These are phyloP conservation scores for Sarcomyxa edulis DNA, from an alignment of 768 basidiomycete genomes.

Conservation along the genomic window DNA sequence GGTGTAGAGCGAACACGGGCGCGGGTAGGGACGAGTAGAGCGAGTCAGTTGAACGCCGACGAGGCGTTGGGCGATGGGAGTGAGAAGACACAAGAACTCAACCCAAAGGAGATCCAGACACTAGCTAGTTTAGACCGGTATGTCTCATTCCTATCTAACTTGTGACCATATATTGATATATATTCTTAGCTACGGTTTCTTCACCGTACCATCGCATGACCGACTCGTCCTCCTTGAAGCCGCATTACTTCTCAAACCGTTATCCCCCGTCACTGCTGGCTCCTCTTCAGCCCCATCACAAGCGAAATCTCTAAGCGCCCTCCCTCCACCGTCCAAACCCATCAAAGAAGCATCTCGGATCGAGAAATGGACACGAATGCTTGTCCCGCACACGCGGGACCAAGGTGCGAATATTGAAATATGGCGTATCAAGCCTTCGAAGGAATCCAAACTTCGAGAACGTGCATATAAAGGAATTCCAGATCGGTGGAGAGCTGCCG, in stretches of 20 bases:
- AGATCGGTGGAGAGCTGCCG: constrained; percentile 90
- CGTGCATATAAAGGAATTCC: constrained; percentile 95
- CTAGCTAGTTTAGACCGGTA: constrained; percentile 84
- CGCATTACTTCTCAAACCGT: constrained; percentile 55
- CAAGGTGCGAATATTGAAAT: constrained; percentile 68
- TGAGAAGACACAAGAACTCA: constrained; percentile 64
- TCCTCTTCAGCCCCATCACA: constrained; percentile 40
- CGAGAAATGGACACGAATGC: constrained; percentile 93
- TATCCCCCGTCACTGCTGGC: constrained; percentile 39
- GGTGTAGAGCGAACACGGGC: constrained; percentile 92
- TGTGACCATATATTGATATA: constrained; percentile 7
- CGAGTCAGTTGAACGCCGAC: constrained; percentile 55
- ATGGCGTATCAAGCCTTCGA: constrained; percentile 66
- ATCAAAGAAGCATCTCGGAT: constrained; percentile 74
- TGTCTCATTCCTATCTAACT: constrained; percentile 23
- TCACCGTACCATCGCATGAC: constrained; percentile 74
- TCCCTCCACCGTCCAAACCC: constrained; percentile 42
- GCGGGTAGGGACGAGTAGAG: constrained; percentile 47
- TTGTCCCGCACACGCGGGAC: constrained; percentile 62
- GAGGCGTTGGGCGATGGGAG: constrained; percentile 48
- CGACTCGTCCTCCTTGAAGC: constrained; percentile 71
- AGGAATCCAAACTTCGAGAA: constrained; percentile 63
- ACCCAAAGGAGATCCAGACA: constrained; percentile 66
- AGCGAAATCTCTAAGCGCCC: constrained; percentile 36
- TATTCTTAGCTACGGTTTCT: constrained; percentile 82